phyloP scores from a whole-genome alignment of 2,329 filamentous ascomycete species.

The Ophiostoma pallidulum region DNA sequence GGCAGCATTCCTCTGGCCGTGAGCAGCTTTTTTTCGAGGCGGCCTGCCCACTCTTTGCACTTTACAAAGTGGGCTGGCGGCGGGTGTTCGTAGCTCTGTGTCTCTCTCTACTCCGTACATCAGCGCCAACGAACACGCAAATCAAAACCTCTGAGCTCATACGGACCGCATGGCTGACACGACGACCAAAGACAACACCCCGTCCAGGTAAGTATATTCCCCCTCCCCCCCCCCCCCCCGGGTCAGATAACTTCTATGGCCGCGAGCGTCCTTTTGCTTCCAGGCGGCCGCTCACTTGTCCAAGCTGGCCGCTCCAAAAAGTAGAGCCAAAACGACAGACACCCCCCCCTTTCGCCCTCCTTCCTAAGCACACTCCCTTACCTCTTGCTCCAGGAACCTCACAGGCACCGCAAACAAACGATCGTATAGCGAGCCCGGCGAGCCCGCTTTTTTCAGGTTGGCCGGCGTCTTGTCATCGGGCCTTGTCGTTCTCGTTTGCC shows the following conservation, averaged over 20 bases:
- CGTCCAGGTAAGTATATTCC: too few species aligned
- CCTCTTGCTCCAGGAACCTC: conserved; percentile 1
- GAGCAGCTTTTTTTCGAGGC: too few species aligned
- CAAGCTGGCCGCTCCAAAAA: background rate
- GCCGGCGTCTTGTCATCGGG: background rate
- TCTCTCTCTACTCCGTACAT: background rate
- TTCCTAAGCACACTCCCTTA: background rate
- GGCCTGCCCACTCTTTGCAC: too few species aligned
- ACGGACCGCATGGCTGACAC: too few species aligned
- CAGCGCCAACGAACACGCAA: background rate
- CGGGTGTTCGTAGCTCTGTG: too few species aligned
- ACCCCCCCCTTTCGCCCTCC: too few species aligned
- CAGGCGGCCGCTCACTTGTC: conserved; percentile 1
- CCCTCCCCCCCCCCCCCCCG: too few species aligned
- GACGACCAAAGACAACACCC: too few species aligned
- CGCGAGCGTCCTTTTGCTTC: background rate
- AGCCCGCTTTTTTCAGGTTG: conserved; percentile 1
- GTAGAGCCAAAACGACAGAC: background rate
- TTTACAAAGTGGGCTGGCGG: too few species aligned
- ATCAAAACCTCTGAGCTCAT: too few species aligned
- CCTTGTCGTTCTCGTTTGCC: conserved; percentile 1
- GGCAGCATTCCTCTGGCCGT: background rate
- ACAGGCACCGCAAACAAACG: conserved; percentile 6
- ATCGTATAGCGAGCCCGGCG: background rate
- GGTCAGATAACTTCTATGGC: too few species aligned